phyloP scores from a whole-genome alignment of 2,329 filamentous ascomycete genomes.

The Xylariaceae sp. region DNA sequence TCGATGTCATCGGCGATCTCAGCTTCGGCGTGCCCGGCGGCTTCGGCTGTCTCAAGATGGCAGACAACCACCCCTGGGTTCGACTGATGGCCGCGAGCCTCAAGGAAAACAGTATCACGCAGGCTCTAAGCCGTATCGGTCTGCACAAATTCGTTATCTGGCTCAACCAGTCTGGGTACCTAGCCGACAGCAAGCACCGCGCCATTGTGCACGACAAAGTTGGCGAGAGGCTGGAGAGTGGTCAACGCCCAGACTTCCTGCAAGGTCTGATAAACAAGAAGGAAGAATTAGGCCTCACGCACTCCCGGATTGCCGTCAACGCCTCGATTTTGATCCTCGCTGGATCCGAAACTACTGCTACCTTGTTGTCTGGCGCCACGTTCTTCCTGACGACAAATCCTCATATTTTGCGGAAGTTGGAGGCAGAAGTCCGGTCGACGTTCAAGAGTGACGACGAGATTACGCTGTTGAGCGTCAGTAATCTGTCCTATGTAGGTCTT shows the following conservation, averaged over 20 bases:
- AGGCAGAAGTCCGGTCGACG: constrained; percentile 36
- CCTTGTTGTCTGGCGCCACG: constrained; percentile 36
- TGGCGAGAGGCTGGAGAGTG: constrained; percentile 25
- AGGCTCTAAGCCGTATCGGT: constrained; percentile 13
- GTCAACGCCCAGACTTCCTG: constrained; percentile 31
- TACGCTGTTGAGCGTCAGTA: constrained; percentile 30
- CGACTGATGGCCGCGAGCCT: constrained; percentile 26
- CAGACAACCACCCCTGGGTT: constrained; percentile 34
- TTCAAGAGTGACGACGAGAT: constrained; percentile 38
- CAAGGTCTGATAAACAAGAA: constrained; percentile 30
- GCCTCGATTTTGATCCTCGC: constrained; percentile 36
- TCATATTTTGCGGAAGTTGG: constrained; percentile 29
- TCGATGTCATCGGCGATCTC: constrained; percentile 43
- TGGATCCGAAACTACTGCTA: constrained; percentile 48
- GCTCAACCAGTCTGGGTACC: neutral
- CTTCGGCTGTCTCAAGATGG: constrained; percentile 34
- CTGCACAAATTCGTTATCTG: constrained; percentile 1
- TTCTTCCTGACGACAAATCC: constrained; percentile 39
- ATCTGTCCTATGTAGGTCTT: constrained; percentile 31
- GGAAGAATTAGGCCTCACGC: constrained; percentile 21
- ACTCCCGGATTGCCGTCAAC: constrained; percentile 19
- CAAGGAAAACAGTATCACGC: constrained; percentile 11
- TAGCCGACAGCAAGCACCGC: constrained; percentile 15
- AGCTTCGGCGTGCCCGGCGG: constrained; percentile 39
- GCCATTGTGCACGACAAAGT: constrained; percentile 25